Percentiles rank a stretch among this genome's conserved stretches.
phyloP scores from a whole-genome alignment of 2,329 filamentous ascomycete species.

The Hypoxylon sp. region DNA sequence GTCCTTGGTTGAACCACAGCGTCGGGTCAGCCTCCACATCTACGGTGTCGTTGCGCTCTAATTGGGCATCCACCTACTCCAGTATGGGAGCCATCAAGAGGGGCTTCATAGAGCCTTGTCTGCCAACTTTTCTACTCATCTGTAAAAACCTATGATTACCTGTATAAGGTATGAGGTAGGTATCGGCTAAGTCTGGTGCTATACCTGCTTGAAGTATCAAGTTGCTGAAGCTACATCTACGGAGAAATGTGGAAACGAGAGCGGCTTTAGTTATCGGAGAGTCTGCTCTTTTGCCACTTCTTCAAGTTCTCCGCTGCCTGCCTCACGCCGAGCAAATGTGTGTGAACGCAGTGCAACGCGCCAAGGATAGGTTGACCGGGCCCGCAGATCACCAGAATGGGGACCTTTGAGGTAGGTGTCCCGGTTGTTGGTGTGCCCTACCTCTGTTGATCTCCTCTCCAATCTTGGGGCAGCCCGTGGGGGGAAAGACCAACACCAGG shows the following conservation, averaged over 20 bases:
- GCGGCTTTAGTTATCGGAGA: neutral
- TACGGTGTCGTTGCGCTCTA: conserved; percentile 2
- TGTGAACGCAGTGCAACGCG: neutral
- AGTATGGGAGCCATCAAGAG: conserved; percentile 21
- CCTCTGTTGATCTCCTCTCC: conserved; percentile 26
- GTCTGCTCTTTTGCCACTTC: neutral
- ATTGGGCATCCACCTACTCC: conserved; percentile 20
- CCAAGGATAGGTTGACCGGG: conserved; percentile 9
- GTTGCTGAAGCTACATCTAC: neutral
- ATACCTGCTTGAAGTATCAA: neutral
- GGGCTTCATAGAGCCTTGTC: conserved; percentile 19
- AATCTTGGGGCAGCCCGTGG: conserved; percentile 22
- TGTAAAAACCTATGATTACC: neutral
- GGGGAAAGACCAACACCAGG: conserved; percentile 21
- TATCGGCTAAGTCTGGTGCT: neutral
- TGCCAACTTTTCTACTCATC: conserved; percentile 6
- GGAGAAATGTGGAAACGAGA: neutral
- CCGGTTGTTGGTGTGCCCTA: conserved; percentile 25
- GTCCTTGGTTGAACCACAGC: conserved; percentile 25
- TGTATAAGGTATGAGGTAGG: neutral
- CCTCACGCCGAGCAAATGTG: neutral
- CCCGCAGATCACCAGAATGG: conserved; percentile 17
- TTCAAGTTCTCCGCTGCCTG: neutral
- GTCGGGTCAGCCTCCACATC: conserved; percentile 35
- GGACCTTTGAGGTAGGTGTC: conserved; percentile 7